phyloP scores from a whole-genome alignment of 768 basidiomycete genomes.

The Kwoniella pini region DNA sequence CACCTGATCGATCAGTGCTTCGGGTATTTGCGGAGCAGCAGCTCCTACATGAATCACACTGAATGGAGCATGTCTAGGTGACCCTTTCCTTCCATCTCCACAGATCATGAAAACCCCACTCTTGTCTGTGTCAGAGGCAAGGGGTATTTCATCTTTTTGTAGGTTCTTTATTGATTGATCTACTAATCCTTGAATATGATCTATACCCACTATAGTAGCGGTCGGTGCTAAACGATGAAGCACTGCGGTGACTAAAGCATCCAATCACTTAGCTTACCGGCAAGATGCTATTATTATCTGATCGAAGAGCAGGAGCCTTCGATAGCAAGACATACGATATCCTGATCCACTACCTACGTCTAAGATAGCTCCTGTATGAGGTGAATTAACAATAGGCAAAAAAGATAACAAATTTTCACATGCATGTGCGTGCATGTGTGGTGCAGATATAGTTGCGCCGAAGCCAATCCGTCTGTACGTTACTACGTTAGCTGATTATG shows the following conservation, averaged over 20 bases:
- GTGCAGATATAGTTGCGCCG: conserved; percentile 91
- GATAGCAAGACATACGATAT: conserved; percentile 57
- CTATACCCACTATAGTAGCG: conserved; percentile 73
- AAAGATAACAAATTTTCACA: conserved; percentile 72
- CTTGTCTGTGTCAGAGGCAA: conserved; percentile 59
- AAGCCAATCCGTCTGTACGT: conserved; percentile 67
- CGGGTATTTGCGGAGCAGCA: conserved; percentile 74
- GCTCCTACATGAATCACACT: conserved; percentile 93
- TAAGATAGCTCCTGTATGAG: conserved; percentile 71
- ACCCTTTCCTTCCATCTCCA: conserved; percentile 81
- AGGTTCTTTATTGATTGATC: conserved; percentile 67
- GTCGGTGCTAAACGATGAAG: conserved; percentile 68
- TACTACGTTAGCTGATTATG: neutral
- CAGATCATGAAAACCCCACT: conserved; percentile 63
- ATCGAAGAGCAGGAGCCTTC: too few relatives aligned
- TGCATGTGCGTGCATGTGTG: conserved; percentile 96
- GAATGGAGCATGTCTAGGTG: conserved; percentile 59
- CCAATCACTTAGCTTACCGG: neutral
- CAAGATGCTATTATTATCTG: too few relatives aligned
- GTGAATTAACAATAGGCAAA: conserved; percentile 55
- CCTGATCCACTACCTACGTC: conserved; percentile 90
- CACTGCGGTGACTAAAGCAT: conserved; percentile 61
- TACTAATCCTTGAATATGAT: conserved; percentile 80
- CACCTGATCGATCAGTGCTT: conserved; percentile 68
- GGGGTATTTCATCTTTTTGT: conserved; percentile 61